Percentiles rank a stretch among this genome's conserved stretches.
Evolutionary conservation across 2,329 filamentous ascomycete genomes (phyloP).

Genomic region (Tolypocladium ophioglossoides): DNA sequence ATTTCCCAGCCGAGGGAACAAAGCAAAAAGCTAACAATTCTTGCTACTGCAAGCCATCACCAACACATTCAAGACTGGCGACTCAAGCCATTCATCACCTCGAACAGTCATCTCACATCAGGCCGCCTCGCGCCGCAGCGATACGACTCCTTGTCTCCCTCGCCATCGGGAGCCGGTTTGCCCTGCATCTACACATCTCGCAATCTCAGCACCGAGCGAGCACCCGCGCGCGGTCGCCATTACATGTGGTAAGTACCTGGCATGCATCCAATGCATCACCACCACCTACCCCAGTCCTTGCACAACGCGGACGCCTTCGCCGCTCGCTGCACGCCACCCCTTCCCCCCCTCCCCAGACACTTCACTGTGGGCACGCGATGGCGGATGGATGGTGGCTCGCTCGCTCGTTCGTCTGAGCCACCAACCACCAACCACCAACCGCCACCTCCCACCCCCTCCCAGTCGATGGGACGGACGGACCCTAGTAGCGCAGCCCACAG

Average conservation of each 20-base stretch:
- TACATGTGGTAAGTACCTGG: neutral
- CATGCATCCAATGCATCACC: conserved; percentile 2
- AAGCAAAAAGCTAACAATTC: neutral
- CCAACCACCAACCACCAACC: neutral
- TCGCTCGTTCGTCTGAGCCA: conserved; percentile 1
- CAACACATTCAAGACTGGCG: neutral
- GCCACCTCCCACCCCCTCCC: conserved; percentile 1
- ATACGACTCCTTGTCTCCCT: neutral
- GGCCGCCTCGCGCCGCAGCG: neutral
- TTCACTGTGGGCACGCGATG: neutral
- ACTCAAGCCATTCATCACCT: neutral
- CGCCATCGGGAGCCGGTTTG: neutral
- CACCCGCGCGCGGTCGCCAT: neutral
- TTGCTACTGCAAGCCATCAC: neutral
- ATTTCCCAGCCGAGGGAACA: conserved; percentile 1
- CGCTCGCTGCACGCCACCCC: neutral
- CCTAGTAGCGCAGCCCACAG: conserved; percentile 7
- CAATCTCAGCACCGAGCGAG: neutral
- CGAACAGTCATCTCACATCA: neutral
- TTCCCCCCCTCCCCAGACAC: neutral
- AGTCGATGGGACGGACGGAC: conserved; percentile 1
- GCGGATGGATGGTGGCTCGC: no score
- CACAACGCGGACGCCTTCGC: neutral
- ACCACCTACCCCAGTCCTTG: neutral
- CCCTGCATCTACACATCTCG: neutral